phyloP scores from a whole-genome alignment of 1,284 basidiomycete species.

The Exobasidium cylindrosporum region DNA sequence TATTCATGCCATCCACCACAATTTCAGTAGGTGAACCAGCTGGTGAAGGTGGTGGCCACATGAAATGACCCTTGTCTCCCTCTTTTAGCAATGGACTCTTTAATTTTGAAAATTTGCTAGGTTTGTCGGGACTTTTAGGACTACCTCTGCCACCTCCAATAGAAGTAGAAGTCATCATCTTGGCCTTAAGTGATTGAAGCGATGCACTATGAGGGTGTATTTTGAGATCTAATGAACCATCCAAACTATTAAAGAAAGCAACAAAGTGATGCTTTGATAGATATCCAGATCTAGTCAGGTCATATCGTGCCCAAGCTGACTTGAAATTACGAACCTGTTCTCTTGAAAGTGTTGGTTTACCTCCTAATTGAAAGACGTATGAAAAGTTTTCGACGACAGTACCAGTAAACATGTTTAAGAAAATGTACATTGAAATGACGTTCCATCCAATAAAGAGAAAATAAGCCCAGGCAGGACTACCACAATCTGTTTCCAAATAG shows the following conservation, averaged over 20 bases:
- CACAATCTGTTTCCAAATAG: conserved; percentile 78
- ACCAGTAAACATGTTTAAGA: conserved; percentile 73
- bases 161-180: no score
- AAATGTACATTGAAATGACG: conserved; percentile 78
- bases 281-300: conserved; percentile 74
- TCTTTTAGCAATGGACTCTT: not conserved
- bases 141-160: not conserved
- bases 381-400: conserved; percentile 96
- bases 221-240: conserved; percentile 43
- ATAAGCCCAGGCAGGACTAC: conserved; percentile 79
- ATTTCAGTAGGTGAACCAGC: not conserved
- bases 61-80: not conserved
- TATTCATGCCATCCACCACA: conserved; percentile 25
- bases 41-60: conserved; percentile 15
- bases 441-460: conserved; percentile 94
- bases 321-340: conserved; percentile 72
- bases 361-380: conserved; percentile 87
- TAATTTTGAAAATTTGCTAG: not conserved
- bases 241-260: conserved; percentile 65
- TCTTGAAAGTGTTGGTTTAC: conserved; percentile 77
- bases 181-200: conserved; percentile 21
- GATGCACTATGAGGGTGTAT: conserved; percentile 33
- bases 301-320: conserved; percentile 84
- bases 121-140: not conserved
- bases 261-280: conserved; percentile 71